Percentiles rank a stretch among this genome's conserved stretches.
These are phyloP conservation scores for Hypoxylon sp. DNA, from an alignment of 2,329 filamentous ascomycete genomes.

Conservation along the genomic window DNA sequence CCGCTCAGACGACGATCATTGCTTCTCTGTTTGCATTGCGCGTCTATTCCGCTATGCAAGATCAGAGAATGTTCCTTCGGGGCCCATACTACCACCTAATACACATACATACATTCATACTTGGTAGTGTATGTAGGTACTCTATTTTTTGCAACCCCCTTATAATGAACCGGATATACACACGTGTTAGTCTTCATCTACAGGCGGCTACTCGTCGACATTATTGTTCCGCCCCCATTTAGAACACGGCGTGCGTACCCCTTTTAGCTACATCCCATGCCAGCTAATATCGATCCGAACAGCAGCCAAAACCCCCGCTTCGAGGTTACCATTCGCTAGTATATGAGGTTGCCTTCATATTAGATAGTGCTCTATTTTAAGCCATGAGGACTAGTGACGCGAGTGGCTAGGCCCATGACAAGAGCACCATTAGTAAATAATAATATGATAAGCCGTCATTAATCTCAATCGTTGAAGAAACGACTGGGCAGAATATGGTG, in stretches of 20 bases:
- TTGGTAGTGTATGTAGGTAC: no score
- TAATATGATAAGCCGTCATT: constrained; percentile 20
- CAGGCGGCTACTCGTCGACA: constrained; percentile 40
- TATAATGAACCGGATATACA: constrained; percentile 32
- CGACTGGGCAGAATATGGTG: constrained; percentile 14
- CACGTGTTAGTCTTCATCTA: constrained; percentile 13
- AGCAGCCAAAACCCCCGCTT: constrained; percentile 20
- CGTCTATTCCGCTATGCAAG: constrained; percentile 34
- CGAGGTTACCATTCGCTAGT: constrained; percentile 17
- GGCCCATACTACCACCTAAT: constrained; percentile 13
- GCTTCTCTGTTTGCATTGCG: constrained; percentile 22
- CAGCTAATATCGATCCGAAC: constrained; percentile 34
- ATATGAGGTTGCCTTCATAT: constrained; percentile 13
- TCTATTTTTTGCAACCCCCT: constrained; percentile 36
- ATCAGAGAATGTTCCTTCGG: constrained; percentile 25
- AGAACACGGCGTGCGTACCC: constrained; percentile 38
- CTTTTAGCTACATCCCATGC: constrained; percentile 41
- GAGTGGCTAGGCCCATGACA: constrained; percentile 25
- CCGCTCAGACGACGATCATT: constrained; percentile 37
- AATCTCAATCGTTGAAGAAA: constrained; percentile 24
- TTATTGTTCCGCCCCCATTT: constrained; percentile 40
- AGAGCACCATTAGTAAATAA: constrained; percentile 2
- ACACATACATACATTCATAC: no score
- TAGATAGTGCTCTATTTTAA: constrained; percentile 15
- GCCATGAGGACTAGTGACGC: constrained; percentile 20